Evolutionary conservation across 495 filamentous ascomycete species (phyloP), one percentile per base, ranked within the genome.

Genomic region (Monascus purpureus): DNA sequence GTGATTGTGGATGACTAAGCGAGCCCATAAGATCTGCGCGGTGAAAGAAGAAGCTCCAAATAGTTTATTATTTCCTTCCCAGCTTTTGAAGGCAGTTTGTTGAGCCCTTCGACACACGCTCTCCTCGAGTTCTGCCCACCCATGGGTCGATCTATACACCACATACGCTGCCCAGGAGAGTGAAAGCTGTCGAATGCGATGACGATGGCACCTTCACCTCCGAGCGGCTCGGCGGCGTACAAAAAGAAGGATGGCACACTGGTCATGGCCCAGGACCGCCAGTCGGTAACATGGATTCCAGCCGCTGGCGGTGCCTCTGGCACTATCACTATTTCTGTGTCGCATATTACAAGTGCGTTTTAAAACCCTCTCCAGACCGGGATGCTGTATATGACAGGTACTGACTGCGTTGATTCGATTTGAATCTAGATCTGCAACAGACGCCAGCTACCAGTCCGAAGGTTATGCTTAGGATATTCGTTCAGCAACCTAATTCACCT

Each of bases 161-260:
- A 37, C 50, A 48, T 43, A 41, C 46, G 40, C 43, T 32, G 43
- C 43, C 37, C 50, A 54, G 45, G 49, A 61, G 51, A 59, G 57
- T 62, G 60, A 49, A 55, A 49, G 52, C 56, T 53, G 54, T 53
- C 40, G 45, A 46, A 43, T 22, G 5, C 5, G 9, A 4, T 4
- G 46, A 60, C 49, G 45, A 65, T 65, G 59, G 55, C 39, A 17
- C 28, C 39, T 38, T 59, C 77, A 49, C 59, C 75, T 51, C 70
- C 70, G 33, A 72, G 69, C 53, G 82, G 75, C 46, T 68, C 70
- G 37, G 78, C 83, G 36, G 66, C 74, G 32, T 95, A 88, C 68
- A 96, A 94, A 63, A 97, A 97, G 67, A 86, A 88, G 61, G 85
- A 95, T 65, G 90, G 90, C 50, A 73, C 69, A 43, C 65, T 97